Evolutionary conservation across 2,329 filamentous ascomycete genomes (phyloP), one percentile per base, ranked within the genome.

Genomic region (Neofusicoccum cordaticola): DNA sequence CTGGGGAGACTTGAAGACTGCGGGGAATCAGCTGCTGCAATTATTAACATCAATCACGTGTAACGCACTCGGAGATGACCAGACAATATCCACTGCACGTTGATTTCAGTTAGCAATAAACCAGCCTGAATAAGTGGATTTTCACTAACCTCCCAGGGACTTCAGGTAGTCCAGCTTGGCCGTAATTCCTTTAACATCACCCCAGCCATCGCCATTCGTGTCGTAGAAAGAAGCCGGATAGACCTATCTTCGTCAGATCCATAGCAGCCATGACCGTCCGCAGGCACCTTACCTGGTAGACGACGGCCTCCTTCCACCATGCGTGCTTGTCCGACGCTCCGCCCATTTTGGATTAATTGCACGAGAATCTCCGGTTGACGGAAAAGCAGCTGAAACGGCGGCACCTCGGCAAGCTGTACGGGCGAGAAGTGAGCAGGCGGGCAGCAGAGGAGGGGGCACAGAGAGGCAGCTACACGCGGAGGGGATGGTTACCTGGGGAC

Each of bases 121-220:
- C 17, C 1, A 15, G 12, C 15, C 12, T 4, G 13, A 12, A 1
- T 12, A 2, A 4, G 2, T 19, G n/a, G 8, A 42, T 8, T 3
- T 1, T 19, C 22, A n/a, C 53, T 9, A 27, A 62, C 63, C 63
- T 65, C 63, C 63, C 7, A 65, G 34, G 6, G 50, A 42, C 70
- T 85, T 79, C 44, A 90, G 80, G 71, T 90, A 89, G 69, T 86
- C 81, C 0, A 90, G 78, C 67, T 87, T 86, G 47, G 83, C 83
- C 11, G 84, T 83, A 64, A 90, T 86, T n/a, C 88, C 88, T 6
- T 80, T 82, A 17, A 91, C 76, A 67, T 89, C 85, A 11, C 88
- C 87, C 68, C 86, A 80, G 60, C 88, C 86, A 69, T 86, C 83
- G 42, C 81, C 81, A 64, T 87, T 85, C 67, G 81, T 82, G 71